Evolutionary conservation across 805 yeast genomes (phyloP), one percentile per base, ranked within the genome.

Genomic region (Groenewaldozyma tartarivorans): DNA sequence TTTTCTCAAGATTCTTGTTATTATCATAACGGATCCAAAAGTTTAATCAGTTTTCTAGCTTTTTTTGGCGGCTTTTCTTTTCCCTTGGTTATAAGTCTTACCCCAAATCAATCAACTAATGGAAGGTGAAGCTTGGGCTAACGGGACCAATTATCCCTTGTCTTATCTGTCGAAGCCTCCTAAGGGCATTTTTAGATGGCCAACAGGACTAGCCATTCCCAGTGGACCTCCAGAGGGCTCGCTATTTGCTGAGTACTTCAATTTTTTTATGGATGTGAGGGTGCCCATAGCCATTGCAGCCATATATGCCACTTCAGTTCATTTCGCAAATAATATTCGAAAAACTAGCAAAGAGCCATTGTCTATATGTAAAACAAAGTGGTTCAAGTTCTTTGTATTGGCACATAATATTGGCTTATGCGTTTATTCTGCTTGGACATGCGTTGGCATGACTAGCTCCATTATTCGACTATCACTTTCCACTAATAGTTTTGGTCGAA

Each of bases 341-440:
- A 61, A 61, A 13, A 64, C 79, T 47, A 56, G 40, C 53, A 52
- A 44, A 39, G 79, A 74, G 17, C 85, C 87, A 2, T 65, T 63
- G 42, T 41, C 55, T 6, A 57, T 80, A 37, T 64, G 82, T 11
- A 63, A 60, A 22, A 61, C 70, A 15, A 39, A 45, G 2, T 31
- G 57, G 11, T 79, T 80, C 67, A 73, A 72, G 54, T 36, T 60
- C 24, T 67, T 78, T 39, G 84, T 79, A 20, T 56, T 79, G 13
- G 48, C 74, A 32, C 87, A 79, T 60, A 79, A 79, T 54, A 48
- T 76, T 18, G 68, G 72, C 34, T 68, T 79, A 29, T 79, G 85
- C 55, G 62, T 63, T n/a, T 79, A 78, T 60, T 78, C 84, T 2
- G 69, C 71, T 22, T 79, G 84, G 84, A 78, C 86, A 5, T 78